Base-by-base conservation (phyloP, 768 basidiomycete genomes). In the Clitopilus hobsonii region DNA sequence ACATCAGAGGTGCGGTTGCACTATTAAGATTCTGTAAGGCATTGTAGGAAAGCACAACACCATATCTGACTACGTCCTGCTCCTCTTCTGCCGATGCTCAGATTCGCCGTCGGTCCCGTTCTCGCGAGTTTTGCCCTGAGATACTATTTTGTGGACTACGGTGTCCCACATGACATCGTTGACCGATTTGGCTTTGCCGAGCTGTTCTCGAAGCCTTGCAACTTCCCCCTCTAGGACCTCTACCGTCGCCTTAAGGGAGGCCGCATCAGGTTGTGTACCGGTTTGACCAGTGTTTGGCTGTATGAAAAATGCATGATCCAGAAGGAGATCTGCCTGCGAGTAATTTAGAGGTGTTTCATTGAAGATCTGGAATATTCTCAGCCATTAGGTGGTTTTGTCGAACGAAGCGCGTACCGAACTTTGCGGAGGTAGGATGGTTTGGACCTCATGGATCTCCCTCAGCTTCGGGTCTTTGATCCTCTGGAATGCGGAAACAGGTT, bases 121-220 rank as follows among this genome's bases (percentile, higher is more conserved):
- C 28, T 58, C 57, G 59, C 69, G 67, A 36, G 67, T 67, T 49
- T 71, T 66, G 10, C 65, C 68, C 47, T 73, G 70, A n/a, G 68
- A 65, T 2, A 88, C 70, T 13, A 85, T 69, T 45, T 72, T 79
- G 59, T 88, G 85, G 25, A 95, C 88, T 1, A 94, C 81, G 2
- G 79, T 82, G 60, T 90, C 88, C 95, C 95, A 97, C 88, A 97
- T 96, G 52, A 81, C 78, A 64, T 97, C 93, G 62, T 97, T 98
- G 56, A 97, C 78, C n/a, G 87, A 83, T 64, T 94, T 92, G 4
- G 95, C 95, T 65, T 84, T 86, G 24, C 83, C 82, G 5, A 98
- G 73, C 57, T 93, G 86, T 47, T 83, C 80, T 47, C 77, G 81
- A 55, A 96, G 68, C 23, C 68, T 71, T 50, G 75, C 76, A 6